Evolutionary conservation across 2,329 filamentous ascomycete species (phyloP).

Genomic region (Dactylellina leptospora): DNA sequence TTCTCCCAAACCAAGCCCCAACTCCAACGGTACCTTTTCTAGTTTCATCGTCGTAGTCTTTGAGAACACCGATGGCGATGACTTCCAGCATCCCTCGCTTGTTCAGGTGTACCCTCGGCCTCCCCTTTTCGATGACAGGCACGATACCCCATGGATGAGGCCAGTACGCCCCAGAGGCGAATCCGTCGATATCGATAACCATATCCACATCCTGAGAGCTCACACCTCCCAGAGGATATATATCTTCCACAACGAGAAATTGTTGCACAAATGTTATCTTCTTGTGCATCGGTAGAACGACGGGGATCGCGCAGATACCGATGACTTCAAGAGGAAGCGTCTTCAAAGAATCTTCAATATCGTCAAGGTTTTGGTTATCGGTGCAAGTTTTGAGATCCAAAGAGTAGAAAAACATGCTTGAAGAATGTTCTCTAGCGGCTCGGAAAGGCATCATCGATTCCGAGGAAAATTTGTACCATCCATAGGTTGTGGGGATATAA

Average conservation of each 20-base stretch:
- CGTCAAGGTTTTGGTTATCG: conserved; percentile 15
- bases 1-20: conserved; percentile 31
- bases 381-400: conserved; percentile 20
- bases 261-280: conserved; percentile 21
- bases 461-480: conserved; percentile 32
- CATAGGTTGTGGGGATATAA: conserved; percentile 34
- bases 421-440: not conserved
- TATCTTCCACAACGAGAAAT: conserved; percentile 42
- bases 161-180: conserved; percentile 33
- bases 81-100: conserved; percentile 28
- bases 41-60: conserved; percentile 16
- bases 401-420: conserved; percentile 19
- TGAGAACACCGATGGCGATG: conserved; percentile 29
- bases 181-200: conserved; percentile 42
- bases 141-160: conserved; percentile 31
- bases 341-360: conserved; percentile 23
- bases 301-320: conserved; percentile 31
- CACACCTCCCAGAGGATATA: conserved; percentile 14
- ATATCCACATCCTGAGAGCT: conserved; percentile 26
- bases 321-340: conserved; percentile 20
- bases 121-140: conserved; percentile 38
- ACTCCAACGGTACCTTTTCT: conserved; percentile 19
- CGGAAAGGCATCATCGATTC: conserved; percentile 23
- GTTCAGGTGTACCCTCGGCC: conserved; percentile 16
- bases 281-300: conserved; percentile 29